Conservation (phyloP, 2,329 filamentous ascomycete species). For the Aureobasidium sp. region DNA sequence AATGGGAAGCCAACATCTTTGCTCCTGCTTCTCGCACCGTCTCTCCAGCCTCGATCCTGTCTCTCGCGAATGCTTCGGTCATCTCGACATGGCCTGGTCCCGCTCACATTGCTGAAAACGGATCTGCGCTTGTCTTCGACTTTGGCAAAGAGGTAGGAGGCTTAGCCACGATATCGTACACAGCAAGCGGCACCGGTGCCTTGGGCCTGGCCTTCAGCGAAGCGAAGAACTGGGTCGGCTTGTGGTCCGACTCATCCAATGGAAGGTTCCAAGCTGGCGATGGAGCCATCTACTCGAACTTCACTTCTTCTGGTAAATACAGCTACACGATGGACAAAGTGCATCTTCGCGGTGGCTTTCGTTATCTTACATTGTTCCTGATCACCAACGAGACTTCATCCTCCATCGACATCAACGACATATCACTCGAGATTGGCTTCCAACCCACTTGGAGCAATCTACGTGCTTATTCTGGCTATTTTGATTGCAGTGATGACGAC, state of each 20-base stretch:
- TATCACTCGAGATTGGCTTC: slow-evolving; percentile 38
- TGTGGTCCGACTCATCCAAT: slow-evolving; percentile 36
- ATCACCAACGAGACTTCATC: slow-evolving; percentile 25
- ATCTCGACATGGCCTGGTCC: slow-evolving; percentile 26
- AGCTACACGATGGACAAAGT: slow-evolving; percentile 36
- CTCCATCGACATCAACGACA: slow-evolving; percentile 30
- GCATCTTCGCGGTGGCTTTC: slow-evolving; percentile 43
- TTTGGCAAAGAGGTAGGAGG: slow-evolving; percentile 52
- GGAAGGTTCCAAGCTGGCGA: slow-evolving; percentile 29
- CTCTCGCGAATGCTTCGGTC: slow-evolving; percentile 24
- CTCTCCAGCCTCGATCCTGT: slow-evolving; percentile 37
- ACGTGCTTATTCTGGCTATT: slow-evolving; percentile 31
- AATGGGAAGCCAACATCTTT: slow-evolving; percentile 51
- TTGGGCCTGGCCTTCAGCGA: slow-evolving; percentile 35
- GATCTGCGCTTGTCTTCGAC: slow-evolving; percentile 48
- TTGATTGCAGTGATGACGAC: slow-evolving; percentile 31
- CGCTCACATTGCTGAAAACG: slow-evolving; percentile 35
- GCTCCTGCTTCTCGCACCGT: slow-evolving; percentile 45
- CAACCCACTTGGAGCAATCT: slow-evolving; percentile 42
- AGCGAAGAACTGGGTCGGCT: slow-evolving; percentile 35
- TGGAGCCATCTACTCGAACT: slow-evolving; percentile 39
- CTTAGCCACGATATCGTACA: slow-evolving; percentile 44
- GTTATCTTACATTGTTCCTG: slow-evolving; percentile 43
- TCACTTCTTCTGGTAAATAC: slow-evolving; percentile 26
- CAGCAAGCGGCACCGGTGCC: slow-evolving; percentile 28